Conservation (phyloP, 2,329 filamentous ascomycete species). For the Botryosphaeria dothidea region DNA sequence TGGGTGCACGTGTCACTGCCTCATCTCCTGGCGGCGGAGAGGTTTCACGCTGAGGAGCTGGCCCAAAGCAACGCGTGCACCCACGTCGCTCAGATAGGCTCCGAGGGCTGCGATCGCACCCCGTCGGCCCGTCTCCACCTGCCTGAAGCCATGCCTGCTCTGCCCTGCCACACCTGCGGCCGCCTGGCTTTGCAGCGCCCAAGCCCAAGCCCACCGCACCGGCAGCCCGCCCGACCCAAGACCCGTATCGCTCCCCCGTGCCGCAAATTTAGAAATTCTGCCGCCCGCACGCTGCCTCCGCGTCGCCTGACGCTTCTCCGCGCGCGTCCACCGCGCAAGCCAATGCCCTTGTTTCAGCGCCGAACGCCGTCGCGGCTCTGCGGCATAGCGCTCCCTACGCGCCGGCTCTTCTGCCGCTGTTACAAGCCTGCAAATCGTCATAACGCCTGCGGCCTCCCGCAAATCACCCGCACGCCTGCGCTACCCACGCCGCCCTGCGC, state of each 20-base stretch:
- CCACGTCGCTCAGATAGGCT: not conserved
- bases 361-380: conserved; percentile 9
- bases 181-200: not conserved
- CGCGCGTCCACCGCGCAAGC: not conserved
- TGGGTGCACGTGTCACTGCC: conserved; percentile 14
- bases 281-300: not conserved
- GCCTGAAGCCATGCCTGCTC: not conserved
- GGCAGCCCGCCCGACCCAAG: not conserved
- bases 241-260: conserved; percentile 3
- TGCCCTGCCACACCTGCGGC: not conserved
- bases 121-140: conserved; percentile 15
- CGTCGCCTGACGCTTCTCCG: conserved; percentile 5
- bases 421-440: conserved; percentile 17
- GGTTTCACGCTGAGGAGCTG: conserved; percentile 16
- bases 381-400: not conserved
- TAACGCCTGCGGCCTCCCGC: conserved; percentile 2
- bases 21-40: conserved; percentile 17
- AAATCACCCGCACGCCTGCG: not conserved
- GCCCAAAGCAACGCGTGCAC: conserved; percentile 11
- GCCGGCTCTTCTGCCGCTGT: conserved; percentile 1
- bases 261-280: conserved; percentile 5
- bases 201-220: not conserved
- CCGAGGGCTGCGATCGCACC: conserved; percentile 1
- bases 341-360: conserved; percentile 15
- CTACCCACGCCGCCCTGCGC: not conserved